phyloP scores from a whole-genome alignment of 1,139 yeast species.

The Pichia sp. region DNA sequence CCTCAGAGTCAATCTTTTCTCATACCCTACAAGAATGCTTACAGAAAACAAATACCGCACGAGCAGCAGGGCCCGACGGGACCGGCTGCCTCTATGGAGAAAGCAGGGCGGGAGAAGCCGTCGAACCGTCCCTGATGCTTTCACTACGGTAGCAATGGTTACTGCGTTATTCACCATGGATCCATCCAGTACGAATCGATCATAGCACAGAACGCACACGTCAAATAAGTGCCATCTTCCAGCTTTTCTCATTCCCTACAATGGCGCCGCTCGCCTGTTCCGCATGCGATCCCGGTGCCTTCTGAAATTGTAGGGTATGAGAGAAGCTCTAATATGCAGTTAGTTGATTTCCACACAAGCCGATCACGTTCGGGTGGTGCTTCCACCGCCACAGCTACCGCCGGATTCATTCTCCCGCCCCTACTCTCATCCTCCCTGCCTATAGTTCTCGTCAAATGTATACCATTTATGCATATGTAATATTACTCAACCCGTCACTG shows the following conservation, averaged over 20 bases:
- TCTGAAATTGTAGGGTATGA: constrained; percentile 18
- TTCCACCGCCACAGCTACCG: background rate
- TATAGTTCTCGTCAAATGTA: no score
- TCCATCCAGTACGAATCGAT: background rate
- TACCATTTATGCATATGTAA: no score
- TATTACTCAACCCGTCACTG: no score
- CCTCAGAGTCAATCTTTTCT: constrained; percentile 8
- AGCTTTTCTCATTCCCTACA: constrained; percentile 17
- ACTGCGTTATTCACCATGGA: background rate
- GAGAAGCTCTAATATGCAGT: constrained; percentile 15
- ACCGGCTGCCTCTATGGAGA: background rate
- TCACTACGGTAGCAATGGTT: background rate
- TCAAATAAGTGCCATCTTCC: constrained; percentile 1
- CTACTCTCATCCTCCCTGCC: background rate
- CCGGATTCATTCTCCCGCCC: background rate
- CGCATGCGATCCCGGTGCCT: background rate
- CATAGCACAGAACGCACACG: background rate
- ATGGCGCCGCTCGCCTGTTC: background rate
- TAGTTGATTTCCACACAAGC: background rate
- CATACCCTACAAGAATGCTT: constrained; percentile 13
- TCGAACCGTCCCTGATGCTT: background rate
- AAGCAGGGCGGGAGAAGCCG: no score
- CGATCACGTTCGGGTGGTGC: background rate
- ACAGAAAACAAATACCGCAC: background rate
- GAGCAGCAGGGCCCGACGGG: background rate